Evolutionary conservation across 2,329 filamentous ascomycete species (phyloP), one percentile per base, ranked within the genome.

Genomic region (Cordyceps javanica): DNA sequence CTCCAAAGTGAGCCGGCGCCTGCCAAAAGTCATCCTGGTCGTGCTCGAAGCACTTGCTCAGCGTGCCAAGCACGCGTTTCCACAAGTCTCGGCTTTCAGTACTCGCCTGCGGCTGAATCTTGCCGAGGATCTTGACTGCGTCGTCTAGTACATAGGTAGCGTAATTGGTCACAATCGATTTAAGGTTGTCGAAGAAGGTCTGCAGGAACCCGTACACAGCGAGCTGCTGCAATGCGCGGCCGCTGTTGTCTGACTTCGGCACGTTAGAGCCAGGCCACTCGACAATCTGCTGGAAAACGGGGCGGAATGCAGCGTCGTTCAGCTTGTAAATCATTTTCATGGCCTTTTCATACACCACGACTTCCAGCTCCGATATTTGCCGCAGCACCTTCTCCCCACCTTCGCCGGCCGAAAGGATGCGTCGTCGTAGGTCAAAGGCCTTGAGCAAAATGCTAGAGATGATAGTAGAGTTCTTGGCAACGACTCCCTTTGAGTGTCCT

Each of bases 11-110:
- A 0, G 89, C 82, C 0, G 94, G 93, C 0, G 89, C 85, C 78
- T 96, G 91, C 92, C 92, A 97, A 77, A 96, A 97, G 71, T 91
- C 89, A 69, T 96, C 91, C 73, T 96, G 89, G 68, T 97, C 94
- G 69, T 96, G 85, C 71, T 88, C 82, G 68, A 97, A 96, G 64
- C 85, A 88, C 64, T 85, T 87, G 28, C 81, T 77, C 46, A 97
- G 78, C 21, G 91, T 89, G 55, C 78, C 76, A 52, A 97, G 80
- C 2, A 90, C 83, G 19, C 83, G 82, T 41, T 78, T 75, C 81
- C 90, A 90, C 4, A 97, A 80, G 41, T 75, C 74, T 45, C 77
- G 73, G 63, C 83, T 79, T 21, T 82, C 78, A 19, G 74, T 67
- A 16, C 77, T 75, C 57, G 78, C 74, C 59, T 72, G 73, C 5